Evolutionary conservation across 441 rosid species (phyloP).

Genomic region (Corymbia calophylla): DNA sequence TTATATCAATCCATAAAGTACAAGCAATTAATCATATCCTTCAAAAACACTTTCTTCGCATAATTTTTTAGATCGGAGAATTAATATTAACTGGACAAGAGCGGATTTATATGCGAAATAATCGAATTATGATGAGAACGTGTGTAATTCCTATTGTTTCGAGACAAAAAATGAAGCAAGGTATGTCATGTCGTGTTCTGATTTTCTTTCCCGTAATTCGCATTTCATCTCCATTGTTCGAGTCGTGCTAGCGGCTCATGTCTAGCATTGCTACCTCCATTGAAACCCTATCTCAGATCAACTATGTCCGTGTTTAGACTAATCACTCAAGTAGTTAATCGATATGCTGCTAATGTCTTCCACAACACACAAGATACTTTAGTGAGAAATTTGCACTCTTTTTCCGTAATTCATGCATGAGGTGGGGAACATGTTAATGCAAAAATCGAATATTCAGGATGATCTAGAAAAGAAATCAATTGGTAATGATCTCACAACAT

Average conservation of each 20-base stretch:
- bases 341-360: not conserved
- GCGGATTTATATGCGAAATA: not conserved
- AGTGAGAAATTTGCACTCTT: accelerated
- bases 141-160: no score
- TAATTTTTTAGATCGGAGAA: not conserved
- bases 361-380: accelerated
- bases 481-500: accelerated
- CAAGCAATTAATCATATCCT: not conserved
- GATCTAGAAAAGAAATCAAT: not conserved
- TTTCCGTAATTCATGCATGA: no score
- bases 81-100: not conserved
- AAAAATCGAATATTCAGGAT: accelerated
- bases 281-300: accelerated
- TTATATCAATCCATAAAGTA: not conserved
- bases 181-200: accelerated
- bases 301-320: not conserved
- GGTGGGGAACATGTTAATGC: no score
- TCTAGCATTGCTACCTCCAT: accelerated
- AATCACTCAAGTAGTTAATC: accelerated
- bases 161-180: not conserved
- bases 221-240: not conserved
- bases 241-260: accelerated
- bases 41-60: not conserved
- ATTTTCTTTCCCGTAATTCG: accelerated
- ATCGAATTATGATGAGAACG: no score